Evolutionary conservation across 1,284 basidiomycete species (phyloP).

Genomic region (Ceratorhiza oryzae-sativae): DNA sequence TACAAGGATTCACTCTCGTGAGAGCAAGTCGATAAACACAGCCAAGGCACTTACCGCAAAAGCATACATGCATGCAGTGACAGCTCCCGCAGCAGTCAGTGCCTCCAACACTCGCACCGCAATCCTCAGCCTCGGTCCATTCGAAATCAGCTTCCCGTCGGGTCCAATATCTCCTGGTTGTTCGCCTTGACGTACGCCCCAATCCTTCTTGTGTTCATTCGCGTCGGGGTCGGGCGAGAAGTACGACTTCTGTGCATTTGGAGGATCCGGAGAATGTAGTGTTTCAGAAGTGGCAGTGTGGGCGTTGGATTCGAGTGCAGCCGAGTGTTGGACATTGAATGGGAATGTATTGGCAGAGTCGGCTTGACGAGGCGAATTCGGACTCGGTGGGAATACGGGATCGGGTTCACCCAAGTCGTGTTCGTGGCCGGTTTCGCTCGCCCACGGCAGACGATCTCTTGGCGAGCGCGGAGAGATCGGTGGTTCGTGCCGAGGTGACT

Average conservation of each 20-base stretch:
- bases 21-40: neutral
- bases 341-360: slow-evolving; percentile 24
- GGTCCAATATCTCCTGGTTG: slow-evolving; percentile 64
- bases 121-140: slow-evolving; percentile 66
- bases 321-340: slow-evolving; percentile 27
- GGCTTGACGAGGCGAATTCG: slow-evolving; percentile 2
- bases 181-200: slow-evolving; percentile 53
- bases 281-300: slow-evolving; percentile 16
- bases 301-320: slow-evolving; percentile 5
- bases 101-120: slow-evolving; percentile 60
- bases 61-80: slow-evolving; percentile 65
- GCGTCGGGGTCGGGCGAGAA: slow-evolving; percentile 45
- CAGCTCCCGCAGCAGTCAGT: slow-evolving; percentile 60
- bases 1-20: slow-evolving; percentile 45
- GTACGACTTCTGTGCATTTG: neutral
- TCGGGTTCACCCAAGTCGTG: slow-evolving; percentile 33
- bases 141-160: slow-evolving; percentile 65
- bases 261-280: neutral
- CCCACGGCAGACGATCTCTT: slow-evolving; percentile 24
- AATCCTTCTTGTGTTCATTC: slow-evolving; percentile 44
- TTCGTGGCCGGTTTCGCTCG: slow-evolving; percentile 21
- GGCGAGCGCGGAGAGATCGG: slow-evolving; percentile 11
- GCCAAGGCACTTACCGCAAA: slow-evolving; percentile 55
- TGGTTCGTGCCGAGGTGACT: neutral
- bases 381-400: slow-evolving; percentile 22